Percentiles rank a stretch among this genome's conserved stretches.
These are phyloP conservation scores for Oryza glumipatula DNA, from an alignment of 176 grass and related monocot species.

Conservation along the genomic window DNA sequence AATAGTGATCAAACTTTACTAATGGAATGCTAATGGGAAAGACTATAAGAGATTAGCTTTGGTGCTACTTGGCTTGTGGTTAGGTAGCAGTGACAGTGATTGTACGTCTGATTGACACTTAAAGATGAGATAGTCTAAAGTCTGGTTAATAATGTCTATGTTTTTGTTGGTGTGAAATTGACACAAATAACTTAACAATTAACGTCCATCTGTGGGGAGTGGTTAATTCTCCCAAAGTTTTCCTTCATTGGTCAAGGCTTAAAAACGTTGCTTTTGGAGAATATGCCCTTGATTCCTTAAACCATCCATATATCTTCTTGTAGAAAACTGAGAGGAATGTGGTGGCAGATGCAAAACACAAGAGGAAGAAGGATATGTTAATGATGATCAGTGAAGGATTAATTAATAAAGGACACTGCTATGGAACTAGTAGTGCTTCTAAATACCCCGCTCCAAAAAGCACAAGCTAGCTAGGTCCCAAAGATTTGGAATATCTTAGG, in stretches of 20 bases:
- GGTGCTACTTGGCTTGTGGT: neutral
- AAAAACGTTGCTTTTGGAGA: constrained; percentile 22
- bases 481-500: neutral
- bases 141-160: neutral
- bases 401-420: neutral
- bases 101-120: neutral
- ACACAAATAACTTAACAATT: neutral
- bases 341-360: neutral
- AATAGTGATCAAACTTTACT: neutral
- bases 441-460: neutral
- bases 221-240: constrained; percentile 4
- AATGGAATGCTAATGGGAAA: neutral
- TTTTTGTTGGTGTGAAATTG: constrained; percentile 39
- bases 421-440: neutral
- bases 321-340: neutral
- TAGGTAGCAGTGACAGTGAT: neutral
- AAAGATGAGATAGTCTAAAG: neutral
- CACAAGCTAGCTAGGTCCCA: neutral
- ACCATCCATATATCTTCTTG: neutral
- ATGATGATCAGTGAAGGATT: neutral
- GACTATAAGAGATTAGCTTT: neutral
- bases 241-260: constrained; percentile 15
- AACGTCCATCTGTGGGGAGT: neutral
- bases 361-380: neutral
- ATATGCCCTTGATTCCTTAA: neutral